A percentile compares a stretch with the other conserved stretches of the same genome.
These are phyloP conservation scores for Arctostaphylos glauca DNA, from an alignment of 148 eudicot species.

Conservation along the genomic window DNA sequence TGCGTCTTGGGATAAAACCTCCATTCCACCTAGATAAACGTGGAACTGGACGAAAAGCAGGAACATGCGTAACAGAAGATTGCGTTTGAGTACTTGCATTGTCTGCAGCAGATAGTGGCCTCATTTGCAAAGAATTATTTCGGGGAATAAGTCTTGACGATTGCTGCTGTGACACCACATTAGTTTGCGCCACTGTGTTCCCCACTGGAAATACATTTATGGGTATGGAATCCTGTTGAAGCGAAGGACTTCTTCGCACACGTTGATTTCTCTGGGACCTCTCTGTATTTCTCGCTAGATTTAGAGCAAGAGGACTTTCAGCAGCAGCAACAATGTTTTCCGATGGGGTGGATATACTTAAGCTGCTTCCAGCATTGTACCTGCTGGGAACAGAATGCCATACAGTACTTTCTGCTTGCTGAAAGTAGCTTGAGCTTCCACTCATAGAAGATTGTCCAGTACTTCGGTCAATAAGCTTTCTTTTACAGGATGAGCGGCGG, in stretches of 20 bases:
- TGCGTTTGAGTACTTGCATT: constrained; percentile 34
- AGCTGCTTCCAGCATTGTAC: constrained; percentile 29
- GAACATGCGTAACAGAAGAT: constrained; percentile 30
- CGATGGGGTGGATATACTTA: constrained; percentile 34
- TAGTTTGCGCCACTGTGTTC: constrained; percentile 28
- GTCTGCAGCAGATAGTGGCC: constrained; percentile 35
- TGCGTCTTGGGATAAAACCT: constrained; percentile 49
- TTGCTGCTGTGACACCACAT: constrained; percentile 33
- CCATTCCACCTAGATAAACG: constrained; percentile 60
- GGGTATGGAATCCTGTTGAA: constrained; percentile 44
- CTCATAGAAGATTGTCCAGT: constrained; percentile 70
- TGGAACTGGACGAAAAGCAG: constrained; percentile 44
- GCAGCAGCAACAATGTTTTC: constrained; percentile 28
- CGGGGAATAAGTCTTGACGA: constrained; percentile 44
- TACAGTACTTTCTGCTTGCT: constrained; percentile 35
- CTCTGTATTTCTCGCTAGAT: constrained; percentile 38
- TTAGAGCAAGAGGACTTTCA: constrained; percentile 34
- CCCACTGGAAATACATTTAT: constrained; percentile 27
- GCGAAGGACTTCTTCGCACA: constrained; percentile 47
- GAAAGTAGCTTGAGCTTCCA: constrained; percentile 48
- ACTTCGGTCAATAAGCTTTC: constrained; percentile 70
- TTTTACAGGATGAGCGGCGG: constrained; percentile 65
- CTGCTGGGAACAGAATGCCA: constrained; percentile 51
- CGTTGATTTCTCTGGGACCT: constrained; percentile 53
- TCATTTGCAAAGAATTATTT: constrained; percentile 44